Evolutionary conservation across 2,329 filamentous ascomycete genomes (phyloP).

Genomic region (Sphaerulina populicola): DNA sequence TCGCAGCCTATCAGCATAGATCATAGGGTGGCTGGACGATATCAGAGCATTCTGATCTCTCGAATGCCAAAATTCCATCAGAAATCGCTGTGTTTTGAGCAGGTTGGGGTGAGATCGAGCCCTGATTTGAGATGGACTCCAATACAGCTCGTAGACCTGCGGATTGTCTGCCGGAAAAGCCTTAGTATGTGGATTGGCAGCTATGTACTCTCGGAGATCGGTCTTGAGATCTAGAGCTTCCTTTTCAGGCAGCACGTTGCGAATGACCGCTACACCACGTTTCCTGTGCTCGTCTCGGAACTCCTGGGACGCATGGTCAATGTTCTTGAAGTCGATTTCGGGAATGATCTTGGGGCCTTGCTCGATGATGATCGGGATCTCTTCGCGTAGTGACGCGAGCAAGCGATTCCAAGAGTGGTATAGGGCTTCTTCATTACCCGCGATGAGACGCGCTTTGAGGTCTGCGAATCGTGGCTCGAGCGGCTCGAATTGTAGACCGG

Average conservation of each 20-base stretch:
- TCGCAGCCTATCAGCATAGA: conserved; percentile 44
- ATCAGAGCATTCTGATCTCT: conserved; percentile 37
- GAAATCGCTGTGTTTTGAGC: conserved; percentile 40
- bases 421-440: conserved; percentile 42
- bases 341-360: conserved; percentile 39
- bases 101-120: conserved; percentile 42
- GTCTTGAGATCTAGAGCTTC: conserved; percentile 41
- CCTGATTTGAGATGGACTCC: conserved; percentile 41
- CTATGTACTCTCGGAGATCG: conserved; percentile 39
- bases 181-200: conserved; percentile 40
- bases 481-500: conserved; percentile 40
- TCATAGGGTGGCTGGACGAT: conserved; percentile 41
- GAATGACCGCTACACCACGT: conserved; percentile 45
- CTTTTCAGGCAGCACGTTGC: conserved; percentile 38
- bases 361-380: conserved; percentile 40
- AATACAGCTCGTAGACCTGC: conserved; percentile 47
- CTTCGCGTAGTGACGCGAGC: conserved; percentile 37
- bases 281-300: conserved; percentile 53
- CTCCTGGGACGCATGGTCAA: conserved; percentile 42
- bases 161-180: conserved; percentile 44
- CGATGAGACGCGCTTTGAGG: conserved; percentile 40
- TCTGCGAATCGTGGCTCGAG: conserved; percentile 41
- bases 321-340: conserved; percentile 42
- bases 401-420: conserved; percentile 42
- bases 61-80: conserved; percentile 45